These are phyloP conservation scores for Wallacemonas collosoma DNA, from an alignment of 208 protist species.

Conservation along the genomic window DNA sequence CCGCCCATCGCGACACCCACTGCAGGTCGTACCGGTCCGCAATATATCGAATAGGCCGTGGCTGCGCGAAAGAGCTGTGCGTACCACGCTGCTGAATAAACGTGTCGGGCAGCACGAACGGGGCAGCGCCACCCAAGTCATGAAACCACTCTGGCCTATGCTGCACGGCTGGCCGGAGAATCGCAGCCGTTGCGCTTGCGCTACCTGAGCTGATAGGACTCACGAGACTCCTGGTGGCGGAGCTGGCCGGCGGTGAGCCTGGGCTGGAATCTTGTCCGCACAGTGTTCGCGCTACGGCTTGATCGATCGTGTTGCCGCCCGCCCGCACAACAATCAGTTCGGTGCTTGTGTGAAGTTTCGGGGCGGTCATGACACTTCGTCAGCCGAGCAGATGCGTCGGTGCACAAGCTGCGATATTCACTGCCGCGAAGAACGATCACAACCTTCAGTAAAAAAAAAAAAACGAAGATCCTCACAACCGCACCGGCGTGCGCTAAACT, in stretches of 20 bases:
- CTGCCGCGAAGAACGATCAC: no score
- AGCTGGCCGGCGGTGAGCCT: neutral
- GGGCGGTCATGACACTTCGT: slow-evolving; percentile 38
- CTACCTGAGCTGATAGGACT: slow-evolving; percentile 17
- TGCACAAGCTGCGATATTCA: no score
- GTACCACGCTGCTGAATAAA: slow-evolving; percentile 1
- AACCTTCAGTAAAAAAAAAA: no score
- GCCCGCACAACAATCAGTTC: slow-evolving; percentile 57
- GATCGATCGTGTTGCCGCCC: neutral
- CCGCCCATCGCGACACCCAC: slow-evolving; percentile 47
- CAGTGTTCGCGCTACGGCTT: neutral
- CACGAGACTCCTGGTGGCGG: slow-evolving; percentile 7
- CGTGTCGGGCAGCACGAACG: slow-evolving; percentile 35
- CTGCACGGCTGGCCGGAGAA: slow-evolving; percentile 56
- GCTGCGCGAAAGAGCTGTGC: neutral
- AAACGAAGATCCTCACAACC: no score
- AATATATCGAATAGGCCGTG: slow-evolving; percentile 57
- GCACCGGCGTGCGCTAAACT: no score
- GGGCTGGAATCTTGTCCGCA: neutral
- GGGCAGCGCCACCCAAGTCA: slow-evolving; percentile 32
- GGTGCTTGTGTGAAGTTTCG: slow-evolving; percentile 58
- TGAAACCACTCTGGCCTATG: slow-evolving; percentile 50
- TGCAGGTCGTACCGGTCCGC: slow-evolving; percentile 62
- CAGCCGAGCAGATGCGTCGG: no score
- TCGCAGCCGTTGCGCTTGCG: slow-evolving; percentile 45